These are phyloP conservation scores for Gryganskiella cystojenkinii DNA, from an alignment of 192 early-diverging fungal species.

Conservation along the genomic window DNA sequence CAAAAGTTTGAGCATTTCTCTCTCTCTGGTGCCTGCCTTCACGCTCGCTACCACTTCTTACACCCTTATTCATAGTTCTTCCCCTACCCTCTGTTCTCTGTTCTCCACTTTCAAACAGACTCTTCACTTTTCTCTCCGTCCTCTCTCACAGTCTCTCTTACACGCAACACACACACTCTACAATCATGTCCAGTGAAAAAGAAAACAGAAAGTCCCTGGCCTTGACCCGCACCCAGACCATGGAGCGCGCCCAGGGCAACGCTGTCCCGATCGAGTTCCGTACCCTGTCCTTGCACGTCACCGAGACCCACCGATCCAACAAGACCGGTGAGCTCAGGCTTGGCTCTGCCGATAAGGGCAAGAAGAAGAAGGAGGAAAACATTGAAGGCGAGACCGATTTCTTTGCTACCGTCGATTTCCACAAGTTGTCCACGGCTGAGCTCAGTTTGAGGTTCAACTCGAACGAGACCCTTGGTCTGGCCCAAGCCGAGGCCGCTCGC, in stretches of 20 bases:
- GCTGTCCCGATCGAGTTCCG: slow-evolving; percentile 57
- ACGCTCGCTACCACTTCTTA: too few species aligned
- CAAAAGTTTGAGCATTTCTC: background rate
- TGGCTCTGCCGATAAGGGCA: slow-evolving; percentile 14
- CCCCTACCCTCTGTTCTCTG: background rate
- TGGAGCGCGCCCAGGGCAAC: slow-evolving; percentile 48
- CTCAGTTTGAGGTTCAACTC: slow-evolving; percentile 55
- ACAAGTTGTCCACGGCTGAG: slow-evolving; percentile 56
- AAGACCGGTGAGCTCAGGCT: slow-evolving; percentile 8
- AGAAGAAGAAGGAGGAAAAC: slow-evolving; percentile 23
- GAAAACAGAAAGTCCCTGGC: slow-evolving; percentile 43
- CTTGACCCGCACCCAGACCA: slow-evolving; percentile 38
- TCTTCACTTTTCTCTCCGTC: slow-evolving; percentile 1
- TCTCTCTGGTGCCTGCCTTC: background rate
- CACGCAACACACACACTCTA: background rate
- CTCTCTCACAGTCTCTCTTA: background rate
- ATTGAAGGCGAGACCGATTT: slow-evolving; percentile 41
- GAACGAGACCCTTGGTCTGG: slow-evolving; percentile 46
- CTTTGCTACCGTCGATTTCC: slow-evolving; percentile 53
- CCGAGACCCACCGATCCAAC: slow-evolving; percentile 50
- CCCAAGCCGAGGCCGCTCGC: slow-evolving; percentile 31
- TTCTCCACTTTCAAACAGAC: slow-evolving; percentile 1
- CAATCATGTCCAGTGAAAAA: slow-evolving; percentile 32
- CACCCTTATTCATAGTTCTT: slow-evolving; percentile 9
- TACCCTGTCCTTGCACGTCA: slow-evolving; percentile 58